Evolutionary conservation across 1,284 basidiomycete species (phyloP), one percentile per base, ranked within the genome.

Genomic region (Trametes hirsuta): DNA sequence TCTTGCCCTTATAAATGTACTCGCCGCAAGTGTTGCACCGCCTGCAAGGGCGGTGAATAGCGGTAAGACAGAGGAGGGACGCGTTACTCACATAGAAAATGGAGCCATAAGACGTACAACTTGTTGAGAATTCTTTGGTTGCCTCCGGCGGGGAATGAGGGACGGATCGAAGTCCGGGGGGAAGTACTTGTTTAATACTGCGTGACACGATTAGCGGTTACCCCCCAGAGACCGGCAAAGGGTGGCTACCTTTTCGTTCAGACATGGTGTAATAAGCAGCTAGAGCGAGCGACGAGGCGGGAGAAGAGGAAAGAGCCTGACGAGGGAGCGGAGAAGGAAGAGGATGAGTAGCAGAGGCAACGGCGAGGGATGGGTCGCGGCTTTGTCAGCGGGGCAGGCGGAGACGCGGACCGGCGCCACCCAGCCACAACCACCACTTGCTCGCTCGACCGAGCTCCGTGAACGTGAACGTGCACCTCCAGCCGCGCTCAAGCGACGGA

Each of bases 31-130:
- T 92, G 71, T 92, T 94, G 72, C 94, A 96, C 70, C 93, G 87
- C 90, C 90, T 91, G 51, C 15, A 21, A 55, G 24, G 41, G 24
- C 8, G 49, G 72, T 35, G 66, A 41, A 36, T 21, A 15, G 41
- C 21, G 45, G 11, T 42, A 35, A 39, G 6, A 11, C 37, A 9
- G 22, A 44, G 40, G n/a, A 51, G 42, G 62, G 21, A 59, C 2
- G 46, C 11, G 30, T 24, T 22, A 77, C 83, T 54, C 66, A 87
- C 97, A 99, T 99, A 14, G 94, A 96, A 76, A 97, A 99, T 0
- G 97, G 97, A 6, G 97, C 96, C 97, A 99, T 99, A 48, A 99
- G 85, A 83, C 96, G 93, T 63, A 99, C 95, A 58, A 95, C 93
- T 77, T 97, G 94, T 74, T 98, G 97, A 18, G 90, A 88, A 75